Base-by-base conservation (phyloP, 768 basidiomycete species). In the Russula brevipes region DNA sequence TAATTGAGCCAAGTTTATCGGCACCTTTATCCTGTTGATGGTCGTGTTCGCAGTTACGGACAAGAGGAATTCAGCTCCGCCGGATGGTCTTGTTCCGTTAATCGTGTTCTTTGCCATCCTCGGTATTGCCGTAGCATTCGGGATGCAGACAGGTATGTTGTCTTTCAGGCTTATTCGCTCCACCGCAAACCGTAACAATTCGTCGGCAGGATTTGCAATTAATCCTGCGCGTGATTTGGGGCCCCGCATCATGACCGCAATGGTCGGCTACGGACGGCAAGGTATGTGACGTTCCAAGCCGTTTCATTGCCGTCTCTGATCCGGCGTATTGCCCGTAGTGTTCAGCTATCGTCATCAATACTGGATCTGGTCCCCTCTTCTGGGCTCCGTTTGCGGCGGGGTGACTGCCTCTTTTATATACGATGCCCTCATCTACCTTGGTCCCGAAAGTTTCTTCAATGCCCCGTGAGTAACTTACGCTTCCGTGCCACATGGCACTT, bases 141-240 rank as follows among this genome's bases (percentile, higher is more conserved):
- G 87, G 11, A 81, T 84, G 79, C 76, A 88, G 67, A 88, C 87
- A 5, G 65, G 72, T 63, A 59, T 17, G 59, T 57, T 2, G n/a
- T 42, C 24, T 30, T n/a, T 47, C 24, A 24, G 24, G 30, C 9
- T 39, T 39, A 39, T 42, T 42, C 2, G 14, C 33, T 36, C 14
- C 12, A 9, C 17, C 7, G 9, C 10, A 31, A 16, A 33, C 30
- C 42, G 35, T 38, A 30, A 39, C 42, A 24, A 5, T 47, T 58
- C 14, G 5, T 47, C 6, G 2, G 4, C 62, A 80, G 84, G 81
- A 51, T 85, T 78, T 65, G 83, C 86, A 5, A 74, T 88, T 56
- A 88, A 88, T 67, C 87, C 87, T 45, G 85, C 87, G 38, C 84
- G 88, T 69, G 87, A 89, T 73, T 74, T 89, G 35, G 87, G 88